A percentile compares a stretch with the other conserved stretches of the same genome.
phyloP scores from a whole-genome alignment of 169 alveolate species.

The Plasmodium ovale region DNA sequence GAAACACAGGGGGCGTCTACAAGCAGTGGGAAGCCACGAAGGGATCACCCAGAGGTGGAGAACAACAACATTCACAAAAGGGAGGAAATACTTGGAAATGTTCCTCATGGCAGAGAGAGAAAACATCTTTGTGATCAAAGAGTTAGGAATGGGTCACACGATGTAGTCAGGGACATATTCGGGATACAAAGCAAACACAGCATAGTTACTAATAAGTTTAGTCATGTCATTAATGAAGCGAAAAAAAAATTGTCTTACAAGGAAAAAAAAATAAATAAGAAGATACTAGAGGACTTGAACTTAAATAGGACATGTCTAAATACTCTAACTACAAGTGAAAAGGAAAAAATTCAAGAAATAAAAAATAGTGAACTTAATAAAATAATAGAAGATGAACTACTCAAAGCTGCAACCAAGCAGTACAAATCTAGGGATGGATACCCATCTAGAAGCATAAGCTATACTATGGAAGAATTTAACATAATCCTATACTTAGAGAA shows the following conservation, averaged over 20 bases:
- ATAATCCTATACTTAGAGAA: conserved; percentile 49
- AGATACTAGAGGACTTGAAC: conserved; percentile 19
- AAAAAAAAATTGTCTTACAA: conserved; percentile 22
- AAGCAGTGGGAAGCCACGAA: no score
- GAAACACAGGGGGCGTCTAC: no score
- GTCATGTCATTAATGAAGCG: conserved; percentile 22
- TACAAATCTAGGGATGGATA: background rate
- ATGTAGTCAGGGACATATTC: background rate
- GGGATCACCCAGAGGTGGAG: no score
- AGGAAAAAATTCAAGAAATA: conserved; percentile 34
- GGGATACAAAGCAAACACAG: conserved; percentile 9
- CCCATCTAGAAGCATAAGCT: conserved; percentile 6
- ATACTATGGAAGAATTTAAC: conserved; percentile 56
- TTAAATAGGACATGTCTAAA: conserved; percentile 4
- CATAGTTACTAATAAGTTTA: conserved; percentile 27
- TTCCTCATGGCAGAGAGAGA: background rate
- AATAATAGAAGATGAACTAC: conserved; percentile 43
- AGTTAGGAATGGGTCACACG: background rate
- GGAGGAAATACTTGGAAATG: no score
- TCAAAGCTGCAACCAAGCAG: background rate
- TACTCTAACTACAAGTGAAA: conserved; percentile 38
- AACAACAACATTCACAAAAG: no score
- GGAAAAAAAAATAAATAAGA: conserved; percentile 27
- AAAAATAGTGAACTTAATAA: conserved; percentile 50
- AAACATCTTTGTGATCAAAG: background rate